Percentiles rank a stretch among this genome's conserved stretches.
Conservation (phyloP, 108 stramenopile species). For the Stephanodiscus triporus region DNA sequence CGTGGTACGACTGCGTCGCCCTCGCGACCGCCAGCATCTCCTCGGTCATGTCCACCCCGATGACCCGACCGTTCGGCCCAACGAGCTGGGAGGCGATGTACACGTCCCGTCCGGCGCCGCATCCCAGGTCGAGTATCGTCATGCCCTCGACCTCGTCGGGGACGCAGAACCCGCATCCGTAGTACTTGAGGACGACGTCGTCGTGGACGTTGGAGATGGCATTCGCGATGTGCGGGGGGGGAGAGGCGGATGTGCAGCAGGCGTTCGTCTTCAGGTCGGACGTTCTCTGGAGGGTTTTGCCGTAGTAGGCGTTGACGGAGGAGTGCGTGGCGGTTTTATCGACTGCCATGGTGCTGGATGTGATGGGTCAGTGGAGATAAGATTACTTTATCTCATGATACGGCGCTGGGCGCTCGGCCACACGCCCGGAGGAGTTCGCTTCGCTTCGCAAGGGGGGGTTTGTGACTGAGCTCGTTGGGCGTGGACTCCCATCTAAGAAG, state of each 20-base stretch:
- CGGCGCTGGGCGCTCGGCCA: no score
- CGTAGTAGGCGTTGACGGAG: slow-evolving; percentile 85
- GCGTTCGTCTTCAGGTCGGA: slow-evolving; percentile 95
- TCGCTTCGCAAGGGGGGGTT: no score
- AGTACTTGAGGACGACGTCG: slow-evolving; percentile 86
- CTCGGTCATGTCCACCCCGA: slow-evolving; percentile 98
- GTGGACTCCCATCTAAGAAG: not conserved
- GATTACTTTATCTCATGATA: no score
- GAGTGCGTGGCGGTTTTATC: slow-evolving; percentile 40
- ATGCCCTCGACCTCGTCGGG: slow-evolving; percentile 87
- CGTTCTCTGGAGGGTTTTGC: slow-evolving; percentile 76
- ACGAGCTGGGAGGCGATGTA: slow-evolving; percentile 93
- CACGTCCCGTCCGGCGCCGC: slow-evolving; percentile 94
- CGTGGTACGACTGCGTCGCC: slow-evolving; percentile 78
- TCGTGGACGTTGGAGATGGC: slow-evolving; percentile 83
- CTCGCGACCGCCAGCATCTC: slow-evolving; percentile 93
- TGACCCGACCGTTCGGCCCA: slow-evolving; percentile 83
- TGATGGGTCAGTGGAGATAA: no score
- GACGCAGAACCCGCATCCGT: slow-evolving; percentile 94
- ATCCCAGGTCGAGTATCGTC: slow-evolving; percentile 91
- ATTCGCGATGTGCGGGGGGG: slow-evolving; percentile 76
- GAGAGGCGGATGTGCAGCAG: slow-evolving; percentile 87
- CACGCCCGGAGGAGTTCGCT: not conserved
- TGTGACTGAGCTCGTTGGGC: no score
- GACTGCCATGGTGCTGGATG: slow-evolving; percentile 3